Conservation (phyloP, 2,329 filamentous ascomycete species). For the Zasmidium cellare region DNA sequence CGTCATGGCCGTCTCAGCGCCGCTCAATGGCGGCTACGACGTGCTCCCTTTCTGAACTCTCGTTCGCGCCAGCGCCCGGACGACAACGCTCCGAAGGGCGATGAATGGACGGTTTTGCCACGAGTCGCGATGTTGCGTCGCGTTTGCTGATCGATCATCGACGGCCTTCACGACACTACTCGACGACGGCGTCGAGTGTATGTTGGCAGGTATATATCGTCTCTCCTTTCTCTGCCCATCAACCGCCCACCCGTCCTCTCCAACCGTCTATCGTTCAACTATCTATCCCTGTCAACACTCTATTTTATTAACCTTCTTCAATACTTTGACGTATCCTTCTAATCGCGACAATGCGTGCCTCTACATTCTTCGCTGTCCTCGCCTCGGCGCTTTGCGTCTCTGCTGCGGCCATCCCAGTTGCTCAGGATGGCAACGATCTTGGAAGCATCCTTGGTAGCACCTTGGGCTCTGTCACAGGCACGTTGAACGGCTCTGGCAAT, state of each 20-base stretch:
- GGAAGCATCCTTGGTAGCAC: conserved; percentile 5
- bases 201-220: background rate
- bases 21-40: background rate
- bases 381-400: conserved; percentile 8
- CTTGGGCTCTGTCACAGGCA: conserved; percentile 1
- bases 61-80: background rate
- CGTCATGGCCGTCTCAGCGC: conserved; percentile 5
- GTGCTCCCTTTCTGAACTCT: no score
- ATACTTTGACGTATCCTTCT: background rate
- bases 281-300: background rate
- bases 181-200: background rate
- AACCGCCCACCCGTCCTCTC: background rate
- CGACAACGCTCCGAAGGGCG: background rate
- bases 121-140: background rate
- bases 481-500: background rate
- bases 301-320: no score
- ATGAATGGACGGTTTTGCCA: background rate
- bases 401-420: background rate
- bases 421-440: background rate
- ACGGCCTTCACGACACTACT: background rate
- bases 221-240: background rate
- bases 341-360: conserved; percentile 11
- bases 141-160: background rate
- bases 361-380: conserved; percentile 13
- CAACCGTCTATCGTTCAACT: background rate